Evolutionary conservation across 345 rosid genomes (phyloP), one percentile per base, ranked within the genome.

Genomic region (Eucalyptus cloeziana): DNA sequence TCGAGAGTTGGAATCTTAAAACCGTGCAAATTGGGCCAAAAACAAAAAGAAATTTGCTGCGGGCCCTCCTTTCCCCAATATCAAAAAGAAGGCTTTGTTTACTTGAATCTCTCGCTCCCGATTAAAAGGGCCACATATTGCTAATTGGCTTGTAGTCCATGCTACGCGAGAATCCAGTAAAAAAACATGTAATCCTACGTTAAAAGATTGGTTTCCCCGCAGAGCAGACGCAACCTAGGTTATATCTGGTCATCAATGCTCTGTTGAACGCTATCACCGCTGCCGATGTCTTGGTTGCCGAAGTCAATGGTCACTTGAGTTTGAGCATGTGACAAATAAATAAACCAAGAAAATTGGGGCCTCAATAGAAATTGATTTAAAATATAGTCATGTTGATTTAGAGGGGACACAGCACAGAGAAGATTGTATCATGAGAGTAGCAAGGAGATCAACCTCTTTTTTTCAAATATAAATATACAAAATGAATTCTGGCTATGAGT

Each of bases 401-500:
- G 40, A 4, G 40, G 40, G 40, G 40, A 40, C 40, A 40, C 40
- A 40, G 1, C 40, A 40, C 40, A 40, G 40, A 40, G 40, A 40
- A 52, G 85, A 80, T 80, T 80, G 27, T 37, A 37, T 80, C 13
- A 80, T 37, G 47, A 80, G 85, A 37, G 25, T 37, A 40, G 49
- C 8, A 80, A 80, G 27, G 86, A 33, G 49, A 80, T 80, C 49
- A 80, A 80, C 30, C 0, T 80, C 47, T 80, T 80, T 40, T 3
- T 30, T 62, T 62, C 4, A 80, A 80, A 80, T 40, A 19, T 19
- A 80, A 40, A 80, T 80, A 80, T 9, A 80, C 7, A 80, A 80
- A 1, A 80, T 19, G 1, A 0, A 62, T 62, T 62, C 16, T 30
- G 0, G 33, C 3, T 13, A 30, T 13, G 9, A 30, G 6, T 30